Conservation (phyloP, 1,284 basidiomycete genomes). For the Pyrrhoderma lamaoense region DNA sequence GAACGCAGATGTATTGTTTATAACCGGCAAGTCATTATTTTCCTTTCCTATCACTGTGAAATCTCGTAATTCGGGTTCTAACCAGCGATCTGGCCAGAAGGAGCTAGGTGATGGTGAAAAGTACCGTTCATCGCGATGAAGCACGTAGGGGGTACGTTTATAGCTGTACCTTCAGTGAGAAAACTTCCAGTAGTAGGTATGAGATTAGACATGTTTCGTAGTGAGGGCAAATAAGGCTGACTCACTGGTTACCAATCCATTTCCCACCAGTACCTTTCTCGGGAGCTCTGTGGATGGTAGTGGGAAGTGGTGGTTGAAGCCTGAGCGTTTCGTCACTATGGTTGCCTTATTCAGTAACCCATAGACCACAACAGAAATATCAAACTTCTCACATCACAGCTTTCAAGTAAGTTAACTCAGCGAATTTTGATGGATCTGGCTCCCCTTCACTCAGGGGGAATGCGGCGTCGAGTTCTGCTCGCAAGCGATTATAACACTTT, state of each 20-base stretch:
- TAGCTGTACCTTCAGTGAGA: slow-evolving; percentile 42
- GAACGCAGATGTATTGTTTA: slow-evolving; percentile 32
- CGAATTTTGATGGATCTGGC: slow-evolving; percentile 18
- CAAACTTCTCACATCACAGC: slow-evolving; percentile 26
- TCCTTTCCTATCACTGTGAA: neutral
- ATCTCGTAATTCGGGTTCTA: slow-evolving; percentile 16
- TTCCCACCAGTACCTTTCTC: slow-evolving; percentile 15
- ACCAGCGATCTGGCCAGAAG: slow-evolving; percentile 39
- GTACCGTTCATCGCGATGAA: slow-evolving; percentile 36
- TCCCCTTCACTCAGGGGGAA: slow-evolving; percentile 19
- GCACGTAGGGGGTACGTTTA: slow-evolving; percentile 40
- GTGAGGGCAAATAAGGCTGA: neutral
- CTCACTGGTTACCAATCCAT: slow-evolving; percentile 14
- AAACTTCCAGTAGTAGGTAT: slow-evolving; percentile 28
- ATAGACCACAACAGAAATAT: neutral
- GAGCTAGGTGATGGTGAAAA: slow-evolving; percentile 33
- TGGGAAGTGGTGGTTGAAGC: slow-evolving; percentile 13
- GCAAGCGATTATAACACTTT: slow-evolving; percentile 23
- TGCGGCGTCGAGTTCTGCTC: slow-evolving; percentile 26
- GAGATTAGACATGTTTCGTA: neutral
- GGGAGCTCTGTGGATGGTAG: slow-evolving; percentile 14
- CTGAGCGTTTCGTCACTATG: slow-evolving; percentile 15
- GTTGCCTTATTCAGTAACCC: neutral
- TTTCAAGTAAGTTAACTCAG: slow-evolving; percentile 28
- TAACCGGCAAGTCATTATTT: neutral